Conservation (phyloP, 805 yeast species). For the Teunomyces stri region DNA sequence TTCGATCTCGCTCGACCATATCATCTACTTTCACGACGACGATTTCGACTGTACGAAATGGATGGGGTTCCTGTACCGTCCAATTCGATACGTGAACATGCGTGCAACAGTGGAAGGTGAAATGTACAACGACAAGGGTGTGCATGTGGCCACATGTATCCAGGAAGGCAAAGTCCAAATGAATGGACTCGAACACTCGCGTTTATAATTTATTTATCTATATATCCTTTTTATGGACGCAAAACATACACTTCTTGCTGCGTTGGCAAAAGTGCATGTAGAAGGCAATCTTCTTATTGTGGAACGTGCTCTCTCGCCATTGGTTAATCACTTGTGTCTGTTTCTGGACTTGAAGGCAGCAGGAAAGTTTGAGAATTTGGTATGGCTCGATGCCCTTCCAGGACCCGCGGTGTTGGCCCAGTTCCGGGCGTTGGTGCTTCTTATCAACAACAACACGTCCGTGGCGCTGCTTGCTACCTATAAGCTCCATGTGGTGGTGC, state of each 20-base stretch:
- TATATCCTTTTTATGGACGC: neutral
- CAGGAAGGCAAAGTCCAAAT: conserved; percentile 61
- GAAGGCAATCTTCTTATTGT: conserved; percentile 29
- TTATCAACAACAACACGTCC: conserved; percentile 12
- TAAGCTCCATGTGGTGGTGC: conserved; percentile 30
- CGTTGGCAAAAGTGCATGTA: conserved; percentile 24
- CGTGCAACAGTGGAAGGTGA: conserved; percentile 59
- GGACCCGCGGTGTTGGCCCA: conserved; percentile 10
- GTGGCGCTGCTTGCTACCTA: conserved; percentile 14
- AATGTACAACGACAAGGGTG: conserved; percentile 48
- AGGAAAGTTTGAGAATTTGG: conserved; percentile 39
- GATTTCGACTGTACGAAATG: conserved; percentile 51
- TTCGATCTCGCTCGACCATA: conserved; percentile 64
- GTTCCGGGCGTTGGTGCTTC: conserved; percentile 18
- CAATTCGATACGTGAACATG: conserved; percentile 49
- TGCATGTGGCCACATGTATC: conserved; percentile 55
- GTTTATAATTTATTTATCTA: neutral
- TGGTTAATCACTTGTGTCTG: conserved; percentile 52
- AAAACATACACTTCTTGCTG: conserved; percentile 17
- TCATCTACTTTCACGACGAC: conserved; percentile 60
- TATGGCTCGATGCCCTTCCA: conserved; percentile 11
- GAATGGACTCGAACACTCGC: conserved; percentile 18
- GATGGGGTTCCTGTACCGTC: conserved; percentile 49
- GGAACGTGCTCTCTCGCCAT: conserved; percentile 46
- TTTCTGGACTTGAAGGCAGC: conserved; percentile 50